phyloP scores from a whole-genome alignment of 768 basidiomycete genomes.

The Pisolithus marmoratus region DNA sequence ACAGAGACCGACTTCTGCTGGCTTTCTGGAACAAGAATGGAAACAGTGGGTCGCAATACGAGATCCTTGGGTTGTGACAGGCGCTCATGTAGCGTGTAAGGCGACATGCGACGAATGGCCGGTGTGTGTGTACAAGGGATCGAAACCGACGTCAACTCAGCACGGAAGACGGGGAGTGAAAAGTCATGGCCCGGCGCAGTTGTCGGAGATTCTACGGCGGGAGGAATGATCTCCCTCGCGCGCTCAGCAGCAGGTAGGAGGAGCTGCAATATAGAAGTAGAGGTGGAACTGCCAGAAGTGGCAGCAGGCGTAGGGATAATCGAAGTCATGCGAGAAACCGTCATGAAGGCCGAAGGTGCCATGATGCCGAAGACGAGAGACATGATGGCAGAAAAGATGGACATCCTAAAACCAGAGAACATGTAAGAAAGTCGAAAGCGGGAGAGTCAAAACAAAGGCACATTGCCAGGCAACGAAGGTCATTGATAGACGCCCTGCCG shows the following conservation, averaged over 20 bases:
- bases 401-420: constrained; percentile 41
- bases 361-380: constrained; percentile 60
- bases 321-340: constrained; percentile 17
- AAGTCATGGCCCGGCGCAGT: constrained; percentile 38
- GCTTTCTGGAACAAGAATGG: constrained; percentile 16
- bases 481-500: constrained; percentile 36
- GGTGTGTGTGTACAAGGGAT: constrained; percentile 22
- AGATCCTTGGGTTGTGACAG: constrained; percentile 29
- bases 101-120: constrained; percentile 12
- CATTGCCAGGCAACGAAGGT: constrained; percentile 61
- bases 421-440: constrained; percentile 11
- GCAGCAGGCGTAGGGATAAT: constrained; percentile 13
- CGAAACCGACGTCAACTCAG: constrained; percentile 34
- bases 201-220: constrained; percentile 23
- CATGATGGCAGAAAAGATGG: constrained; percentile 62
- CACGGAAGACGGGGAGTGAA: constrained; percentile 46
- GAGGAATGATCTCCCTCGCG: constrained; percentile 28
- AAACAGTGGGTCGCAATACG: constrained; percentile 29
- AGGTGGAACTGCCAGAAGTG: constrained; percentile 21
- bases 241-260: constrained; percentile 37
- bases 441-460: constrained; percentile 29
- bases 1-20: constrained; percentile 27
- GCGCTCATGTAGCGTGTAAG: constrained; percentile 22
- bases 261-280: constrained; percentile 35
- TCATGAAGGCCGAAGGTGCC: constrained; percentile 20